Percentiles rank a stretch among this genome's conserved stretches.
Evolutionary conservation across 2,329 filamentous ascomycete species (phyloP).

Genomic region (Arachnomyces sp.): DNA sequence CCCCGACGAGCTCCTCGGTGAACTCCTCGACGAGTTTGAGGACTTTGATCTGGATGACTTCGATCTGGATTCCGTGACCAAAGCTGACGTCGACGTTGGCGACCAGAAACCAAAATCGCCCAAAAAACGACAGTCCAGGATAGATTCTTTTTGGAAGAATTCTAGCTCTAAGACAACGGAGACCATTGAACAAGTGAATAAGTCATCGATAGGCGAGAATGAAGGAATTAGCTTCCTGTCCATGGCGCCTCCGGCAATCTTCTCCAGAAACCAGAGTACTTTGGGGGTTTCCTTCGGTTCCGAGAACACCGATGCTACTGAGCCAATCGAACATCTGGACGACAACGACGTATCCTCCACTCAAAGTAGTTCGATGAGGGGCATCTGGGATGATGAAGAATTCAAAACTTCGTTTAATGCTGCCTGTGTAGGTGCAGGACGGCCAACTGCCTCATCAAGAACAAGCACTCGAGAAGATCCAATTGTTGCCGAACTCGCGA

Average conservation of each 20-base stretch:
- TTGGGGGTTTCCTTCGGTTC: conserved; percentile 20
- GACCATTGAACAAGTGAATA: not conserved
- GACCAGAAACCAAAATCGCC: conserved; percentile 9
- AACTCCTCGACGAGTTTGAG: conserved; percentile 13
- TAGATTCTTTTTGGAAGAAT: conserved; percentile 5
- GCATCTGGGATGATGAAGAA: conserved; percentile 16
- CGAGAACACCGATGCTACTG: conserved; percentile 21
- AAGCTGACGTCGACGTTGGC: conserved; percentile 14
- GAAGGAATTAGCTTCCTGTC: conserved; percentile 20
- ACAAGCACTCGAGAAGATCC: too few species aligned
- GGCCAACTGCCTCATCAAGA: conserved; percentile 7
- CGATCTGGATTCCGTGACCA: conserved; percentile 5
- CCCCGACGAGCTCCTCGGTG: conserved; percentile 8
- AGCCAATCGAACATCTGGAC: conserved; percentile 10
- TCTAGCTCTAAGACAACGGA: not conserved
- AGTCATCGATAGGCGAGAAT: conserved; percentile 4
- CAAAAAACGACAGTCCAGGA: conserved; percentile 15
- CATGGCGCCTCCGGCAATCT: conserved; percentile 12
- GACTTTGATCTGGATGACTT: conserved; percentile 14
- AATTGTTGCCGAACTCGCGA: conserved; percentile 22
- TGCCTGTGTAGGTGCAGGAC: conserved; percentile 13
- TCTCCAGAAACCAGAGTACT: conserved; percentile 7
- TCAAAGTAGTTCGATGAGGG: conserved; percentile 21
- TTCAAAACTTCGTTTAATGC: conserved; percentile 4
- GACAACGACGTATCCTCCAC: conserved; percentile 4